Evolutionary conservation across 441 rosid genomes (phyloP), one percentile per base, ranked within the genome.

Genomic region (Pelargonium citronellum): DNA sequence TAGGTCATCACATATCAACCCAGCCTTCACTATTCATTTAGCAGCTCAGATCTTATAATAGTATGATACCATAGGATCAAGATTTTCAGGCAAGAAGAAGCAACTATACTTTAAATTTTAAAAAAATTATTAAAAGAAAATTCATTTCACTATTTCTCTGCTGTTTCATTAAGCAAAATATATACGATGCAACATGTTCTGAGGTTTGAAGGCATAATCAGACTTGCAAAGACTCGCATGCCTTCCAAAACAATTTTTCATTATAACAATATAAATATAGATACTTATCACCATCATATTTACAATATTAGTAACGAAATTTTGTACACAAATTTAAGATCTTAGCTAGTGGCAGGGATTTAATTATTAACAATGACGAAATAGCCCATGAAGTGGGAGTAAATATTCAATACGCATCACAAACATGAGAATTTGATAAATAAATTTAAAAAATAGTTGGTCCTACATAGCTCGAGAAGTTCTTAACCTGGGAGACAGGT

Each of bases 401-500:
- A 27, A 27, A 27, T 27, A 27, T 27, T 27, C 30, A 27, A 7
- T 51, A 51, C 19, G 58, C 58, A 51, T 51, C 15, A 11, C 55
- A 49, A 49, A 49, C 55, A 49, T 49, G 55, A 49, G 55, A 49
- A n/a, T 49, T 10, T 16, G 16, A n/a, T 67, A 67, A 61, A 61
- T 5, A 16, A 13, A 71, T 39, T 7, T 61, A 61, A 46, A 2
- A 16, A 13, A 71, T 39, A 12, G 41, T 24, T 27, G 9, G 12
- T 30, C 22, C 67, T 44, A 55, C 7, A 20, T 7, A 63, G 37
- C 9, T 8, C 53, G 37, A 53, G 19, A 67, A 51, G 24, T 63
- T 46, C 65, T 37, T 65, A 80, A 93, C 98, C 94, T 79, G 89
- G 89, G 75, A 85, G 82, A 84, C 73, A 85, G 67, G 80, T 81